phyloP scores from a whole-genome alignment of 2,329 filamentous ascomycete species.

The Leptographium wingfieldii region DNA sequence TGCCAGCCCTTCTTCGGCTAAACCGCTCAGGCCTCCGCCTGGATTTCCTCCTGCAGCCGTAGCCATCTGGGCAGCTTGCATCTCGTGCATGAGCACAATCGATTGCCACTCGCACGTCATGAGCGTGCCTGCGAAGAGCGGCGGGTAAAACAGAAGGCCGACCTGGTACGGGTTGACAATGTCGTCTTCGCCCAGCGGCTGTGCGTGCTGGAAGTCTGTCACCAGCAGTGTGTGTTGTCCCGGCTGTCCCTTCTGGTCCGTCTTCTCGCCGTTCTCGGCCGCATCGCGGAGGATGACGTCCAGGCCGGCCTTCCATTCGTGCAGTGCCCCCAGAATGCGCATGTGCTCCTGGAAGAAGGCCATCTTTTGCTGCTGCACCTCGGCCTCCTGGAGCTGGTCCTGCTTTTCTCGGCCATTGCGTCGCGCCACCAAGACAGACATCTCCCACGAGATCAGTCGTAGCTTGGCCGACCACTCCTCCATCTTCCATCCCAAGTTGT shows the following conservation, averaged over 20 bases:
- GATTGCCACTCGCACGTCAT: conserved; percentile 66
- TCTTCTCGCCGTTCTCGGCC: background rate
- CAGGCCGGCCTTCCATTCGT: conserved; percentile 35
- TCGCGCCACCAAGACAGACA: conserved; percentile 63
- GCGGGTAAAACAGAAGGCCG: conserved; percentile 55
- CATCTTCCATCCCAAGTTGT: conserved; percentile 52
- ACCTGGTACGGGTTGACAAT: conserved; percentile 64
- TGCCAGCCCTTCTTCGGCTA: background rate
- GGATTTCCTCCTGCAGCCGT: background rate
- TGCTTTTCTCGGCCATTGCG: conserved; percentile 23
- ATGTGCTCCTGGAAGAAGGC: conserved; percentile 53
- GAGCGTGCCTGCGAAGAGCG: conserved; percentile 63
- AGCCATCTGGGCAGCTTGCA: conserved; percentile 43
- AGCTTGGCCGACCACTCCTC: conserved; percentile 54
- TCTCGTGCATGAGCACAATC: conserved; percentile 67
- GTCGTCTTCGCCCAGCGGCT: conserved; percentile 43
- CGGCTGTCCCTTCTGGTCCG: background rate
- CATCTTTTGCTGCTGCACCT: conserved; percentile 43
- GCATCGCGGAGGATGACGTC: conserved; percentile 7
- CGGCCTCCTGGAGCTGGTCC: conserved; percentile 31
- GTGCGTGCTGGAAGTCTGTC: conserved; percentile 45
- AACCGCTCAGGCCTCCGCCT: no score
- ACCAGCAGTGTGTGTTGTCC: conserved; percentile 25
- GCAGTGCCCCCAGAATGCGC: conserved; percentile 33
- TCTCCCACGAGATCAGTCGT: conserved; percentile 65